phyloP scores from a whole-genome alignment of 2,329 filamentous ascomycete genomes.

The Verticillium dahliae region DNA sequence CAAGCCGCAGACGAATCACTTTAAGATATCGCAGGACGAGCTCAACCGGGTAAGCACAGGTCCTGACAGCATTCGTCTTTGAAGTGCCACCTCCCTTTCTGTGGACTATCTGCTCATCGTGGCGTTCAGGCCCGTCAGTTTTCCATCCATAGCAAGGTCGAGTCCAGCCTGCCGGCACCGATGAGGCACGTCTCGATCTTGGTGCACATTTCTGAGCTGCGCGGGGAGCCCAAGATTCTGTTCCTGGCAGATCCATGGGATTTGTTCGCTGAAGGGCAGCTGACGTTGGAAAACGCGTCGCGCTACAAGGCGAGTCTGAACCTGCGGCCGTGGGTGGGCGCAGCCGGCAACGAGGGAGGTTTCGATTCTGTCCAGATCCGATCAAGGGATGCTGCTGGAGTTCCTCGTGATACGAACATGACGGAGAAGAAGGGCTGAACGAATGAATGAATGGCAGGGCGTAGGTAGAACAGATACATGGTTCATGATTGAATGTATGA shows the following conservation, averaged over 20 bases:
- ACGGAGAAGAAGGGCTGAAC: neutral
- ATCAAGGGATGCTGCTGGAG: neutral
- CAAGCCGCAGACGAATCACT: neutral
- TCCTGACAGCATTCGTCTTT: neutral
- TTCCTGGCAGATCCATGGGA: conserved; percentile 9
- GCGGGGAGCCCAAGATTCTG: conserved; percentile 2
- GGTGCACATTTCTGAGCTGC: conserved; percentile 3
- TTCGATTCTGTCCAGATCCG: conserved; percentile 5
- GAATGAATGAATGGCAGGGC: neutral
- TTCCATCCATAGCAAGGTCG: conserved; percentile 4
- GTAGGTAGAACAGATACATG: neutral
- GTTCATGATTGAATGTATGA: neutral
- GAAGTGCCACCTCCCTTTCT: too few relatives aligned
- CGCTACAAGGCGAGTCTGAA: conserved; percentile 4
- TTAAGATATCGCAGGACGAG: conserved; percentile 4
- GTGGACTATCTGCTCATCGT: neutral
- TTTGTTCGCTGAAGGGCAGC: conserved; percentile 5
- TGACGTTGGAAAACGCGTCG: conserved; percentile 1
- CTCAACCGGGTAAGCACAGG: conserved; percentile 3
- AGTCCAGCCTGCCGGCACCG: neutral
- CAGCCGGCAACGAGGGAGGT: neutral
- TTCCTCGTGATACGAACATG: neutral
- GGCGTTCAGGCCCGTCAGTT: conserved; percentile 1
- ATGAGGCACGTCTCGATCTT: conserved; percentile 6
- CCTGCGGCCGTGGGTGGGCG: neutral